Evolutionary conservation across 805 yeast species (phyloP).

Genomic region (Yarrowia sp.): DNA sequence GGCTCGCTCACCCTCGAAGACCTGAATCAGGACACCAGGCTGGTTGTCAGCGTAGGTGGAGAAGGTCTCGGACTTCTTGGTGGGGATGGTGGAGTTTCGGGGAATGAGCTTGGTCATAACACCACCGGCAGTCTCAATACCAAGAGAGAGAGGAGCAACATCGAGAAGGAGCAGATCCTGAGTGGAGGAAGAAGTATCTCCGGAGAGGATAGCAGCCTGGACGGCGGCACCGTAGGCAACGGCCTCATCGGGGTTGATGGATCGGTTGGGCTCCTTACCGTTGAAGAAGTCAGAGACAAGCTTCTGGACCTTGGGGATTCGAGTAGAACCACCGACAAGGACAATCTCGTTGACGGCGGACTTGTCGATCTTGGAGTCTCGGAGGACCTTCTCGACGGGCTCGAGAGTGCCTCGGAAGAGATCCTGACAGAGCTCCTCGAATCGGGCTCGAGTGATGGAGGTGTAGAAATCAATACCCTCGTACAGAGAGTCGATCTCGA

Average conservation of each 20-base stretch:
- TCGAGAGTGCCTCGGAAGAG: slow-evolving; percentile 91
- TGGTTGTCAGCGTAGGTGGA: slow-evolving; percentile 98
- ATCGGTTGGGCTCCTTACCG: slow-evolving; percentile 96
- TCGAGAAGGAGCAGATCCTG: slow-evolving; percentile 93
- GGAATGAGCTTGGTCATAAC: slow-evolving; percentile 98
- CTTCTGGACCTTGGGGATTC: slow-evolving; percentile 97
- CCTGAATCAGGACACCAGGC: slow-evolving; percentile 98
- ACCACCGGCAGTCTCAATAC: slow-evolving; percentile 99
- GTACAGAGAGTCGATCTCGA: slow-evolving; percentile 91
- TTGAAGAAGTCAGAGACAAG: slow-evolving; percentile 95
- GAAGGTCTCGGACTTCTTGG: slow-evolving; percentile 96
- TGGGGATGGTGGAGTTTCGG: slow-evolving; percentile 97
- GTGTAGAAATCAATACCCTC: slow-evolving; percentile 98
- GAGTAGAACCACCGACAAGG: slow-evolving; percentile 96
- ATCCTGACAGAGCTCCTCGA: slow-evolving; percentile 94
- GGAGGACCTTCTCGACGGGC: slow-evolving; percentile 94
- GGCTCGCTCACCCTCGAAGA: slow-evolving; percentile 97
- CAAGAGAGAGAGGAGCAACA: slow-evolving; percentile 96
- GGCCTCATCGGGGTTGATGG: slow-evolving; percentile 98
- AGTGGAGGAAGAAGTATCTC: slow-evolving; percentile 95
- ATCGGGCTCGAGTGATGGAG: slow-evolving; percentile 95
- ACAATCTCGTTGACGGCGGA: slow-evolving; percentile 90
- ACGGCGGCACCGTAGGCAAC: slow-evolving; percentile 99
- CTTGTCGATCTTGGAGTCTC: slow-evolving; percentile 90
- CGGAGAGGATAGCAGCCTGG: slow-evolving; percentile 95